These are phyloP conservation scores for Fomitopsis serialis DNA, from an alignment of 768 basidiomycete species.

Conservation along the genomic window DNA sequence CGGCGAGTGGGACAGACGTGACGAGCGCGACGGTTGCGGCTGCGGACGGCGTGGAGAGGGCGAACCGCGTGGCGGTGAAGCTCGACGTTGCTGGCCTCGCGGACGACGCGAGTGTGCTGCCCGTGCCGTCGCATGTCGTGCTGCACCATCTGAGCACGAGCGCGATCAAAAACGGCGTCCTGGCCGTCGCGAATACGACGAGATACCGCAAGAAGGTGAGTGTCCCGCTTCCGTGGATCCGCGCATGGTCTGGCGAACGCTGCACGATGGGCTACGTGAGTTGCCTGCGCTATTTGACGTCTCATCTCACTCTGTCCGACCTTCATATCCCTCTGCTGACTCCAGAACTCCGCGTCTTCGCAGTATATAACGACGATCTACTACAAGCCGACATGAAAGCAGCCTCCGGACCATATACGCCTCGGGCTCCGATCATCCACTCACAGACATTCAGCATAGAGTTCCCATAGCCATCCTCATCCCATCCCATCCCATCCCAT, in stretches of 20 bases:
- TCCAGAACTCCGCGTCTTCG: constrained; percentile 4
- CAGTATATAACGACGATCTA: constrained; percentile 85
- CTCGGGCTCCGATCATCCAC: neutral
- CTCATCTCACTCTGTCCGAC: neutral
- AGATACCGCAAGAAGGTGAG: constrained; percentile 87
- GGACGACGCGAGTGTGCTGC: constrained; percentile 87
- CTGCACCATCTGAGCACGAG: constrained; percentile 93
- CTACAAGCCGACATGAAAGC: constrained; percentile 58
- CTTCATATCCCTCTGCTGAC: constrained; percentile 11
- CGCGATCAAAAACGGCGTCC: constrained; percentile 88
- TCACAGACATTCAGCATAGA: neutral
- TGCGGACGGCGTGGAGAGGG: neutral
- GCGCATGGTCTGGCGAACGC: neutral
- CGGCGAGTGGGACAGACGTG: constrained; percentile 27
- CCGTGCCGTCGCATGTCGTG: constrained; percentile 91
- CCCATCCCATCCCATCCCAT: neutral
- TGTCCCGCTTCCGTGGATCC: constrained; percentile 2
- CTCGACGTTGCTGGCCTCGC: constrained; percentile 42
- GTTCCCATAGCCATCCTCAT: neutral
- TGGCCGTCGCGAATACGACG: constrained; percentile 90
- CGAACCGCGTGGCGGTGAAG: neutral
- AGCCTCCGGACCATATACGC: neutral
- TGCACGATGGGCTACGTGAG: neutral
- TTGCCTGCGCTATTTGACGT: neutral
- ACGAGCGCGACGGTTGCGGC: constrained; percentile 12